Conservation (phyloP, 371 early-diverging fungal genomes). For the Mucor racemosus region DNA sequence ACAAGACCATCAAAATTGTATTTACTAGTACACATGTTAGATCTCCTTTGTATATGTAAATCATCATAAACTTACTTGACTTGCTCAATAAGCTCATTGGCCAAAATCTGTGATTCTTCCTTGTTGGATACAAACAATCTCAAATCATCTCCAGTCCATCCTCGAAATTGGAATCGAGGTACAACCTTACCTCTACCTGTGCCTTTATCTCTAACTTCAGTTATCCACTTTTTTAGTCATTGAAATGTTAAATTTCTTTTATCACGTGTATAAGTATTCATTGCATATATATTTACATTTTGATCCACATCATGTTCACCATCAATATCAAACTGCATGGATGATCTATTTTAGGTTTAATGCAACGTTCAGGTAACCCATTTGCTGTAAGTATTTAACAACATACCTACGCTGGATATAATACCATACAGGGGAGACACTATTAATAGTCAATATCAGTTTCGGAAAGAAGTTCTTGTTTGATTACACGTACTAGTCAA, state of each 20-base stretch:
- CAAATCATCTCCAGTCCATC: conserved; percentile 48
- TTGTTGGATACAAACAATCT: conserved; percentile 33
- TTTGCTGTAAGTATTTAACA: not conserved
- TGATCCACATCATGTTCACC: conserved; percentile 69
- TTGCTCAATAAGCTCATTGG: conserved; percentile 39
- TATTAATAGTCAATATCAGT: conserved; percentile 9
- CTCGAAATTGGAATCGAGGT: conserved; percentile 62
- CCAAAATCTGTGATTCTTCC: conserved; percentile 30
- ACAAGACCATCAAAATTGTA: conserved; percentile 63
- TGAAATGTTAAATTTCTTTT: not conserved
- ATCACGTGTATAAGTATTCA: too few species aligned
- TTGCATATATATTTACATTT: conserved; percentile 31
- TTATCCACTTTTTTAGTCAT: conserved; percentile 53
- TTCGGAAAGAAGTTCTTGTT: not conserved
- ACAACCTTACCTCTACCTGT: conserved; percentile 49
- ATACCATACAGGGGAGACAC: conserved; percentile 67
- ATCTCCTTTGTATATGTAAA: not conserved
- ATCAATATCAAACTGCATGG: conserved; percentile 37
- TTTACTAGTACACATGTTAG: conserved; percentile 26
- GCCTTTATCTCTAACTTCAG: conserved; percentile 43
- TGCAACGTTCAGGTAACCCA: too few species aligned
- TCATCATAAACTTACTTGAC: conserved; percentile 30
- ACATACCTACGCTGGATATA: conserved; percentile 44
- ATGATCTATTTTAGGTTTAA: conserved; percentile 2
- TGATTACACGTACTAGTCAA: conserved; percentile 54